Conservation (phyloP, 495 filamentous ascomycete genomes). For the Endocarpon pusillum region DNA sequence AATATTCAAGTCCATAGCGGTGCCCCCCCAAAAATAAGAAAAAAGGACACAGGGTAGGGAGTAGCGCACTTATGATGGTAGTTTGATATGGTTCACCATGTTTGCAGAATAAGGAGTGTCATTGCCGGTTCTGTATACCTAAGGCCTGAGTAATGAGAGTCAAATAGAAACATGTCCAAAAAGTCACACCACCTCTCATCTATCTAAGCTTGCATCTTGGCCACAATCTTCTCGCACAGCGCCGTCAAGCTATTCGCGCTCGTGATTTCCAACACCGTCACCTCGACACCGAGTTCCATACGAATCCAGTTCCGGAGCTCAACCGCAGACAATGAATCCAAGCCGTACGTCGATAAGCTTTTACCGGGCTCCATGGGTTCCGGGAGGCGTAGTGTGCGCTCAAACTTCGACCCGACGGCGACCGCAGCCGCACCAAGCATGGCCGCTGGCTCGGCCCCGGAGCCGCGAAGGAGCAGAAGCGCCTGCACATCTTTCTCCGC, state of each 20-base stretch:
- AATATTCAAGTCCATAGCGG: no score
- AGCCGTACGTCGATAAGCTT: constrained; percentile 7
- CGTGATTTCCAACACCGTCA: constrained; percentile 2
- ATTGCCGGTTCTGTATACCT: no score
- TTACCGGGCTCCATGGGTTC: constrained; percentile 8
- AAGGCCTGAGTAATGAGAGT: no score
- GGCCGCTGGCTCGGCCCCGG: neutral
- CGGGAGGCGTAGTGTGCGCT: constrained; percentile 6
- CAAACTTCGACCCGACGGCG: constrained; percentile 1
- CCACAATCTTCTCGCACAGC: constrained; percentile 2
- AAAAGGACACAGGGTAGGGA: no score
- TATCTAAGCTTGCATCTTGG: no score
- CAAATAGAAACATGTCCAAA: no score
- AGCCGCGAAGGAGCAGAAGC: neutral
- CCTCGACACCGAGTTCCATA: constrained; percentile 1
- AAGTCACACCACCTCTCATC: no score
- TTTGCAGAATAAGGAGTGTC: no score
- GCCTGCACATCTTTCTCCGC: neutral
- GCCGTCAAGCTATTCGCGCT: neutral
- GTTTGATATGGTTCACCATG: no score
- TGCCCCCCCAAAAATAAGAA: no score
- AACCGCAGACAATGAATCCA: constrained; percentile 12
- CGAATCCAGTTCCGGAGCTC: constrained; percentile 11
- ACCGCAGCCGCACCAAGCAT: neutral
- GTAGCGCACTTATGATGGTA: no score